Percentiles rank a stretch among this genome's conserved stretches.
Conservation (phyloP, 371 early-diverging fungal species). For the Lichtheimia corymbifera region DNA sequence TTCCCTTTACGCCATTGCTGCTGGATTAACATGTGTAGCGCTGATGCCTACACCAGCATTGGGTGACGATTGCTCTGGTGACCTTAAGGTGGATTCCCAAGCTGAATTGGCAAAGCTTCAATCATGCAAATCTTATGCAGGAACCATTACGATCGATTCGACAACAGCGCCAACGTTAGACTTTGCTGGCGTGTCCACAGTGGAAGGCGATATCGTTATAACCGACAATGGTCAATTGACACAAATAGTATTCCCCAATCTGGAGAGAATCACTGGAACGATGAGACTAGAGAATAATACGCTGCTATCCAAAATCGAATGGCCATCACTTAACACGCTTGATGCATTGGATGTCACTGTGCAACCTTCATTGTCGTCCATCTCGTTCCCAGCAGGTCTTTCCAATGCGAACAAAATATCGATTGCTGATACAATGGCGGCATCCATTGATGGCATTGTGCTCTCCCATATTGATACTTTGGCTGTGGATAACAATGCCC, state of each 20-base stretch:
- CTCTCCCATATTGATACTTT: slow-evolving; percentile 30
- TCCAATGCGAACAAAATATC: slow-evolving; percentile 32
- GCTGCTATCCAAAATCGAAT: slow-evolving; percentile 26
- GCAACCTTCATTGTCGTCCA: slow-evolving; percentile 41
- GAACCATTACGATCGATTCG: slow-evolving; percentile 38
- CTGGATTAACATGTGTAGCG: too few relatives aligned
- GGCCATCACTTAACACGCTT: slow-evolving; percentile 34
- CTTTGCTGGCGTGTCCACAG: slow-evolving; percentile 31
- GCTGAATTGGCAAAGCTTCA: slow-evolving; percentile 42
- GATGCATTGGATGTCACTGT: slow-evolving; percentile 40
- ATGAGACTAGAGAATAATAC: slow-evolving; percentile 49
- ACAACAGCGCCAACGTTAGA: slow-evolving; percentile 18
- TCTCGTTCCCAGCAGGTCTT: slow-evolving; percentile 41
- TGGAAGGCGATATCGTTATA: slow-evolving; percentile 48
- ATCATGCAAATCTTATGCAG: slow-evolving; percentile 43
- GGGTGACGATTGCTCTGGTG: slow-evolving; percentile 22
- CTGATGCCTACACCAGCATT: too few relatives aligned
- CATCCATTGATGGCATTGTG: slow-evolving; percentile 42
- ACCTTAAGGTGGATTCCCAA: slow-evolving; percentile 31
- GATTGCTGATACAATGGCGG: slow-evolving; percentile 45
- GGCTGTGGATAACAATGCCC: slow-evolving; percentile 52
- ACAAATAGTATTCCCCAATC: slow-evolving; percentile 29
- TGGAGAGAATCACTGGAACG: slow-evolving; percentile 46
- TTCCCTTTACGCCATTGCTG: too few relatives aligned
- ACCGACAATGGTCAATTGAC: slow-evolving; percentile 39